Evolutionary conservation across 2,329 filamentous ascomycete species (phyloP).

Genomic region (Pseudogymnoascus sp.): DNA sequence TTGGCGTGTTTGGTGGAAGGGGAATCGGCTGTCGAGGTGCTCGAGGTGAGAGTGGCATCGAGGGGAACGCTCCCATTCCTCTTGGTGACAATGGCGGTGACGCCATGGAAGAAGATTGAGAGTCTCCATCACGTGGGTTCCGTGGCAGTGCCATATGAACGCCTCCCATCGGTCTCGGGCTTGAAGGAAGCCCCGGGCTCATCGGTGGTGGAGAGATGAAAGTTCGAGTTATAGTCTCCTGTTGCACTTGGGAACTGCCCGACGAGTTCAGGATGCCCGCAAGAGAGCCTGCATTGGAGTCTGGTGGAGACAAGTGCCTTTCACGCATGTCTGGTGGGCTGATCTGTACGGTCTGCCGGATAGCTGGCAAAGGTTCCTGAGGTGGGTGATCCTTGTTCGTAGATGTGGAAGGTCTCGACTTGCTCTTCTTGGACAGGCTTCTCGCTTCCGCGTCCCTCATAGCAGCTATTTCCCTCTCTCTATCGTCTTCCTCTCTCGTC

Average conservation of each 20-base stretch:
- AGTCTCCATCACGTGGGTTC: conserved; percentile 39
- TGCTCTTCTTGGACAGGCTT: conserved; percentile 66
- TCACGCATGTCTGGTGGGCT: conserved; percentile 25
- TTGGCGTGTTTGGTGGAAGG: conserved; percentile 59
- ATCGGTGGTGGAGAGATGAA: conserved; percentile 38
- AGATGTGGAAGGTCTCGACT: conserved; percentile 30
- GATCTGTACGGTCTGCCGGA: conserved; percentile 28
- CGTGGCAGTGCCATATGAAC: conserved; percentile 51
- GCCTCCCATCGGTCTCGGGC: conserved; percentile 50
- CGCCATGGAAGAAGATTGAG: conserved; percentile 36
- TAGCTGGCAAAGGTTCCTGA: conserved; percentile 33
- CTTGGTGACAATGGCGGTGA: conserved; percentile 64
- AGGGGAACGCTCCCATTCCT: conserved; percentile 35
- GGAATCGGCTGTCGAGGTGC: conserved; percentile 66
- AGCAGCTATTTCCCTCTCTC: conserved; percentile 61
- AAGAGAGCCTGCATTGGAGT: conserved; percentile 39
- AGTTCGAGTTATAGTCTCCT: conserved; percentile 14
- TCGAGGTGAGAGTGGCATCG: conserved; percentile 59
- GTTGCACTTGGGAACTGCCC: conserved; percentile 19
- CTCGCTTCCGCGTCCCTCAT: conserved; percentile 59
- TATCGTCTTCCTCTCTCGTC: conserved; percentile 82
- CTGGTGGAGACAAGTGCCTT: conserved; percentile 26
- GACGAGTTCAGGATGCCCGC: conserved; percentile 40
- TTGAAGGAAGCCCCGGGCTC: conserved; percentile 52
- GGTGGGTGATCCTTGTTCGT: conserved; percentile 17